These are phyloP conservation scores for Hevea brasiliensis DNA, from an alignment of 345 rosid species.

Conservation along the genomic window DNA sequence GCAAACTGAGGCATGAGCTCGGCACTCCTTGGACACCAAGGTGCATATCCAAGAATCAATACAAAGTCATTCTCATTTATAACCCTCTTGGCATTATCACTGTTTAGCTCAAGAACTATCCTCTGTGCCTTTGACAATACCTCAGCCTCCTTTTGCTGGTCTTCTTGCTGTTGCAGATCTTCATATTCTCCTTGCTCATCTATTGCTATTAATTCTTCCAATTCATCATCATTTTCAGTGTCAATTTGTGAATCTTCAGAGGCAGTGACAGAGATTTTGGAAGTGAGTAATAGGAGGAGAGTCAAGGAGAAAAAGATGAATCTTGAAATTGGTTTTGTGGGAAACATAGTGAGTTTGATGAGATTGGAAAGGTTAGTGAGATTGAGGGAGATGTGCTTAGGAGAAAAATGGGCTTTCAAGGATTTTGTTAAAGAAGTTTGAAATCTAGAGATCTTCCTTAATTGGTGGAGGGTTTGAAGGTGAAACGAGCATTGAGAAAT, in stretches of 20 bases:
- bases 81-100: constrained; percentile 49
- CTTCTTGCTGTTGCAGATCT: constrained; percentile 29
- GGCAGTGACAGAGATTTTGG: constrained; percentile 29
- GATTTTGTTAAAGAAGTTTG: background rate
- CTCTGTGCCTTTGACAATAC: constrained; percentile 75
- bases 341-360: constrained; percentile 27
- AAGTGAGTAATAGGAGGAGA: constrained; percentile 41
- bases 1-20: constrained; percentile 88
- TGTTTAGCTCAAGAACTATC: constrained; percentile 67
- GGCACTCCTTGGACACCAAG: constrained; percentile 87
- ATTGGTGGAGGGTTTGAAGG: constrained; percentile 18
- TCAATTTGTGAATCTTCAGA: constrained; percentile 20
- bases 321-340: constrained; percentile 44
- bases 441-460: constrained; percentile 26
- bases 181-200: constrained; percentile 53
- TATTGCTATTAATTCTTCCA: constrained; percentile 61
- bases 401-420: background rate
- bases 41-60: constrained; percentile 78
- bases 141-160: constrained; percentile 57
- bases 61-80: constrained; percentile 60
- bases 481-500: background rate
- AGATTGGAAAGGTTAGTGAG: constrained; percentile 1
- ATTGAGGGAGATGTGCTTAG: background rate
- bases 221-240: constrained; percentile 30
- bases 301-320: constrained; percentile 41